Evolutionary conservation across 129 eudicot species (phyloP).

Genomic region (Pseudognaphalium luteoalbum): DNA sequence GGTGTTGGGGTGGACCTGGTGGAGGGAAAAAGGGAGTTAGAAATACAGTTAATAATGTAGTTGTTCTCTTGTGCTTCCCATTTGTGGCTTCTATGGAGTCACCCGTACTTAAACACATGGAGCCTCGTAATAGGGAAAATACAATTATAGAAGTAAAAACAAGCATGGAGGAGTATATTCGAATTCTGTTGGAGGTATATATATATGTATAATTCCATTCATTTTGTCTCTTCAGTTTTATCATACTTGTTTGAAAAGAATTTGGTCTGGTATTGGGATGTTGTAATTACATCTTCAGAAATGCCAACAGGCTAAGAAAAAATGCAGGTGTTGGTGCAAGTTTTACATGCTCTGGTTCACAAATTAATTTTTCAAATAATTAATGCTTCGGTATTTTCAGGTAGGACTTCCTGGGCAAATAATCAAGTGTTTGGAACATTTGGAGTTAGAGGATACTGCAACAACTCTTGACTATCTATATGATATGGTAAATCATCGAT

Average conservation of each 20-base stretch:
- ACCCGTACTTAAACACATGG: slow-evolving; percentile 52
- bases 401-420: slow-evolving; percentile 60
- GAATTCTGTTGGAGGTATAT: slow-evolving; percentile 75
- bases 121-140: slow-evolving; percentile 84
- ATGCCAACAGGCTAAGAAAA: background rate
- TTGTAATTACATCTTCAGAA: background rate
- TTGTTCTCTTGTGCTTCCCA: slow-evolving; percentile 80
- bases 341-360: background rate
- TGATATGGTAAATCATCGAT: slow-evolving; percentile 56
- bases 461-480: slow-evolving; percentile 78
- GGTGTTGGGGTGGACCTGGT: slow-evolving; percentile 86
- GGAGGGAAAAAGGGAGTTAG: slow-evolving; percentile 80
- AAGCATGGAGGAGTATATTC: slow-evolving; percentile 73
- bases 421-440: slow-evolving; percentile 65
- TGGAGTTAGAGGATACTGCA: slow-evolving; percentile 77
- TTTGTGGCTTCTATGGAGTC: slow-evolving; percentile 88
- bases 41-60: slow-evolving; percentile 65
- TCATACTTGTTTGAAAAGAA: background rate
- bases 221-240: background rate
- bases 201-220: no score
- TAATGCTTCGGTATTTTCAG: slow-evolving; percentile 37
- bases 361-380: background rate
- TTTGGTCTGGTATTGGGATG: background rate
- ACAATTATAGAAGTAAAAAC: slow-evolving; percentile 72
- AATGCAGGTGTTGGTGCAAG: background rate